Evolutionary conservation across 2,329 filamentous ascomycete genomes (phyloP).

Genomic region (Onygenales sp.): DNA sequence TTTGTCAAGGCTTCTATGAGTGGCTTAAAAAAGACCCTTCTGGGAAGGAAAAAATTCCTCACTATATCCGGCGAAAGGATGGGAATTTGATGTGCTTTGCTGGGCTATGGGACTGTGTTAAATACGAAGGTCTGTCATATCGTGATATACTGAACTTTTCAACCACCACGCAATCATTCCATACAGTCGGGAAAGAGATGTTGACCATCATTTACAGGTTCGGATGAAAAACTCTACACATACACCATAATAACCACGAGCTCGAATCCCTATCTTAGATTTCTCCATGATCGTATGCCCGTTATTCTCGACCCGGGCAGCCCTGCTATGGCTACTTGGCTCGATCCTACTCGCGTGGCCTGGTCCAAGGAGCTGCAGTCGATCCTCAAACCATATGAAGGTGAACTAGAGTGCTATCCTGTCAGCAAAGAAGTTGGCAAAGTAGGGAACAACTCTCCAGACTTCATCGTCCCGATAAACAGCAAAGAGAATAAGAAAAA

Average conservation of each 20-base stretch:
- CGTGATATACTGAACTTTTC: not conserved
- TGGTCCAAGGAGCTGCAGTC: constrained; percentile 74
- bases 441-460: constrained; percentile 80
- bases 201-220: constrained; percentile 31
- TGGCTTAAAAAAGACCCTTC: constrained; percentile 72
- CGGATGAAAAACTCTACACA: constrained; percentile 65
- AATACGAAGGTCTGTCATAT: constrained; percentile 55
- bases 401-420: constrained; percentile 73
- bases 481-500: constrained; percentile 85
- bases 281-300: constrained; percentile 92
- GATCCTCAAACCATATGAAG: constrained; percentile 68
- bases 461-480: constrained; percentile 71
- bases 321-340: constrained; percentile 61
- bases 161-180: not conserved
- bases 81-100: constrained; percentile 80
- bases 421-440: constrained; percentile 88
- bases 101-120: constrained; percentile 82
- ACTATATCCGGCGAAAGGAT: constrained; percentile 75
- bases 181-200: not conserved
- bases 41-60: constrained; percentile 70
- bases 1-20: constrained; percentile 92
- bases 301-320: constrained; percentile 76
- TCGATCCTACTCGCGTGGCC: constrained; percentile 60
- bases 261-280: constrained; percentile 71
- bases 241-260: constrained; percentile 92